Evolutionary conservation across 192 early-diverging fungal genomes (phyloP), one percentile per base, ranked within the genome.

Genomic region (Coemansia erecta): DNA sequence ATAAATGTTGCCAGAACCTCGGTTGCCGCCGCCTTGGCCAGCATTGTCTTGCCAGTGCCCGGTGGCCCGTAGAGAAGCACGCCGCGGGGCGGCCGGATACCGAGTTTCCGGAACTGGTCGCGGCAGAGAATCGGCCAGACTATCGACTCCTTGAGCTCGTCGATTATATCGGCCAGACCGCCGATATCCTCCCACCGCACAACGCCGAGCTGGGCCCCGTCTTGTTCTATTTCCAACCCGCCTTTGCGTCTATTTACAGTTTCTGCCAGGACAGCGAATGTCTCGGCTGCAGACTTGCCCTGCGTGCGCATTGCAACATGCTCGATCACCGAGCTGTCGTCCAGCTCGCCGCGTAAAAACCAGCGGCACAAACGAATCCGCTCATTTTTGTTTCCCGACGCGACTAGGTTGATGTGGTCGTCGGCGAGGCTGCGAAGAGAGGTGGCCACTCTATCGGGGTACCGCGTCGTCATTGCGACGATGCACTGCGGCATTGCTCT

Each of bases 31-130:
- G 93, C 92, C 59, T 87, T 86, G 3, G 93, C 95, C 18, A 98
- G 60, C 35, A 97, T 55, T 0, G 95, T 97, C 59, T 98, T 98
- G 12, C 95, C 95, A 1, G 93, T 95, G 8, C 95, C 95, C 0
- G 93, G 93, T 5, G 93, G 93, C 0, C 91, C 93, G 39, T 86
- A 87, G 50, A 98, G 76, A 43, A 98, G 72, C 2, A 92, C 82
- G 1, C 95, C 95, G 37, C 90, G 90, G 4, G 89, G 84, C 4
- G 91, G 87, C 8, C 52, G 56, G 31, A 95, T 89, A 2, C 89
- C 90, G 5, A 94, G 69, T 6, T 82, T 68, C 33, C 58, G 48
- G 60, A 90, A 95, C 12, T 78, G 85, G 22, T 83, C 85, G 17
- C 64, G 72, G 50, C 87, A 80, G 45, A 83, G 82, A 42, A 88